phyloP scores from a whole-genome alignment of 176 grass and related monocot species.

The Aegilops umbellulata region DNA sequence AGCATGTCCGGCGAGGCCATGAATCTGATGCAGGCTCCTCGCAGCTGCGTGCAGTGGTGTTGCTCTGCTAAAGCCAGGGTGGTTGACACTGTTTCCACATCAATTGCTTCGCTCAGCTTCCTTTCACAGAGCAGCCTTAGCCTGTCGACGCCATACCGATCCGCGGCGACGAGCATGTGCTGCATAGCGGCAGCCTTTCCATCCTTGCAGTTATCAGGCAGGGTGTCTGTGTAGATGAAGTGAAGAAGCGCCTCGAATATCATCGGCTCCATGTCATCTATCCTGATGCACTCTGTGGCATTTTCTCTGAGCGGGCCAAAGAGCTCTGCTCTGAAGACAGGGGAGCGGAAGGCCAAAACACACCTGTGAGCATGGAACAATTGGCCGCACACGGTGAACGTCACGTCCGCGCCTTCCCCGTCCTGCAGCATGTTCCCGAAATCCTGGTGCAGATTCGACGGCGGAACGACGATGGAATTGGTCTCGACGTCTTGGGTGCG shows the following conservation, averaged over 20 bases:
- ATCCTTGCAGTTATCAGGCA: slow-evolving; percentile 26
- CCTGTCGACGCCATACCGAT: slow-evolving; percentile 45
- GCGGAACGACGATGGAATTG: background rate
- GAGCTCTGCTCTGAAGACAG: slow-evolving; percentile 41
- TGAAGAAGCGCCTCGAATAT: slow-evolving; percentile 46
- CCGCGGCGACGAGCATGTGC: slow-evolving; percentile 43
- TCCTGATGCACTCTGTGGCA: background rate
- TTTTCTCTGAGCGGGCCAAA: slow-evolving; percentile 41
- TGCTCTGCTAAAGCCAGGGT: slow-evolving; percentile 45
- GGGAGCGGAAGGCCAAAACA: slow-evolving; percentile 37
- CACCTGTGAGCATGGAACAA: slow-evolving; percentile 30
- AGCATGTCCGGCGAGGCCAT: slow-evolving; percentile 36
- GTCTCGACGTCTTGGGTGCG: background rate
- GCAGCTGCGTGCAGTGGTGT: slow-evolving; percentile 29
- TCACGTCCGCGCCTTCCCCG: slow-evolving; percentile 29
- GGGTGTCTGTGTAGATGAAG: slow-evolving; percentile 40
- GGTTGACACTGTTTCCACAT: slow-evolving; percentile 36
- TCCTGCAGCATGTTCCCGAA: slow-evolving; percentile 18
- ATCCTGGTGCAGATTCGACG: slow-evolving; percentile 9
- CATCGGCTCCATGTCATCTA: slow-evolving; percentile 40
- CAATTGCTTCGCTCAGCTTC: slow-evolving; percentile 28
- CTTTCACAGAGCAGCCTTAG: slow-evolving; percentile 43
- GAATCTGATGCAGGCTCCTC: slow-evolving; percentile 31
- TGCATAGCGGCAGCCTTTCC: slow-evolving; percentile 10
- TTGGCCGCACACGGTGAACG: slow-evolving; percentile 6